Percentiles rank a stretch among this genome's conserved stretches.
These are phyloP conservation scores for Colletotrichum trifolii DNA, from an alignment of 2,329 filamentous ascomycete species.

Conservation along the genomic window DNA sequence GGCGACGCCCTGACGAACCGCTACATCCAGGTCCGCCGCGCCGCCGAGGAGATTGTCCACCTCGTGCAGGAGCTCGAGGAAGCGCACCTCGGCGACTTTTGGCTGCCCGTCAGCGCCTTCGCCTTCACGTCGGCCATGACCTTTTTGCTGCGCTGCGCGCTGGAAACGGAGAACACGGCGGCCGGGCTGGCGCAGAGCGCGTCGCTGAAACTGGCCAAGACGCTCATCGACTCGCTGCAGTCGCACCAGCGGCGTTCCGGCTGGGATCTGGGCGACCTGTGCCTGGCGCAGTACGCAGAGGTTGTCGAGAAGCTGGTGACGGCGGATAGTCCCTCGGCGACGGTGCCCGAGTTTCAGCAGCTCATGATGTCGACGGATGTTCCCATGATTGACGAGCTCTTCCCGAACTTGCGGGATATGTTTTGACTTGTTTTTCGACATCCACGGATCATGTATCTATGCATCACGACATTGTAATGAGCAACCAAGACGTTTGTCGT, in stretches of 20 bases:
- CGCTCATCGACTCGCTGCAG: conserved; percentile 53
- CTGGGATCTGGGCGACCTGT: conserved; percentile 65
- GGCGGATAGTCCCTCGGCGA: conserved; percentile 26
- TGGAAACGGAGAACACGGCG: conserved; percentile 54
- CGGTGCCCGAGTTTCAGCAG: conserved; percentile 34
- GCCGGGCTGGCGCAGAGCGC: conserved; percentile 48
- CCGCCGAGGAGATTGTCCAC: conserved; percentile 61
- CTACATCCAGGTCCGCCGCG: conserved; percentile 55
- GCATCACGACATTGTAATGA: conserved; percentile 4
- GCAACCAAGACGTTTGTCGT: no score
- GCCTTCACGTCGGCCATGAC: conserved; percentile 60
- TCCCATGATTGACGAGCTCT: conserved; percentile 31
- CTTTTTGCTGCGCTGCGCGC: conserved; percentile 60
- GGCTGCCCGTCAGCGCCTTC: conserved; percentile 61
- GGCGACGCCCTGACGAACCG: conserved; percentile 27
- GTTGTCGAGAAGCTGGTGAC: conserved; percentile 58
- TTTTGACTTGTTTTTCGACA: conserved; percentile 17
- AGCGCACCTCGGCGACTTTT: conserved; percentile 59
- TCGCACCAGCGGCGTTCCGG: conserved; percentile 48
- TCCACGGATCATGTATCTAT: conserved; percentile 1
- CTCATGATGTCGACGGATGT: conserved; percentile 35
- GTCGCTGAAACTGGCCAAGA: conserved; percentile 55
- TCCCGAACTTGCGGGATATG: conserved; percentile 35
- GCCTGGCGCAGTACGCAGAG: conserved; percentile 58
- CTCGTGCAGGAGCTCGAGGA: conserved; percentile 58